Conservation (phyloP, 305 asterid genomes). For the Ilex paraguariensis region DNA sequence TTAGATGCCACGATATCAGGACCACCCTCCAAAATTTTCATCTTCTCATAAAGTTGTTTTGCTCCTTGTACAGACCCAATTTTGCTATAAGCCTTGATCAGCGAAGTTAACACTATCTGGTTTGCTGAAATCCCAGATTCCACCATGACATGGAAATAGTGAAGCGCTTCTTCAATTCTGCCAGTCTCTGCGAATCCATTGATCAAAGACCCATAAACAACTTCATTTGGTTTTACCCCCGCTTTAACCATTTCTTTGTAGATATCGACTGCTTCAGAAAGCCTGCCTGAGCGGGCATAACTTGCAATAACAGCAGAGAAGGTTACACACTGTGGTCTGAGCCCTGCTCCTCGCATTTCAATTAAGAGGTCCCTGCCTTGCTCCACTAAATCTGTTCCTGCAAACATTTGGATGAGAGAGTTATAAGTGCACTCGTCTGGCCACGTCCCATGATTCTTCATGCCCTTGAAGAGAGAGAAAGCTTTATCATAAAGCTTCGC, state of each 20-base stretch:
- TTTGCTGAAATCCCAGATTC: slow-evolving; percentile 60
- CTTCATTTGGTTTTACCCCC: slow-evolving; percentile 67
- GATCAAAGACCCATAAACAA: slow-evolving; percentile 70
- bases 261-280: slow-evolving; percentile 53
- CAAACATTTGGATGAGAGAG: slow-evolving; percentile 79
- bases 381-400: slow-evolving; percentile 60
- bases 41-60: slow-evolving; percentile 53
- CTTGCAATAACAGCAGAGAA: slow-evolving; percentile 67
- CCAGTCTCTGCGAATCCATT: slow-evolving; percentile 82
- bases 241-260: slow-evolving; percentile 61
- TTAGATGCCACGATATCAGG: slow-evolving; percentile 88
- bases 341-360: slow-evolving; percentile 69
- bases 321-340: slow-evolving; percentile 67
- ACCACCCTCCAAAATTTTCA: slow-evolving; percentile 58
- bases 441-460: slow-evolving; percentile 93
- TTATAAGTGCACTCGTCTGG: slow-evolving; percentile 91
- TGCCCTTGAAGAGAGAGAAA: slow-evolving; percentile 60
- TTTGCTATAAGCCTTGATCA: slow-evolving; percentile 83
- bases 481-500: slow-evolving; percentile 70
- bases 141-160: slow-evolving; percentile 59
- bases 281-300: slow-evolving; percentile 44
- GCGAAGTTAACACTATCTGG: slow-evolving; percentile 65
- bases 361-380: slow-evolving; percentile 51
- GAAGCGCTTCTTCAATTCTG: slow-evolving; percentile 60
- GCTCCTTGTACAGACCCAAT: slow-evolving; percentile 81